A percentile compares a stretch with the other conserved stretches of the same genome.
Conservation (phyloP, 2,329 filamentous ascomycete species). For the Dothidotthia symphoricarpi region DNA sequence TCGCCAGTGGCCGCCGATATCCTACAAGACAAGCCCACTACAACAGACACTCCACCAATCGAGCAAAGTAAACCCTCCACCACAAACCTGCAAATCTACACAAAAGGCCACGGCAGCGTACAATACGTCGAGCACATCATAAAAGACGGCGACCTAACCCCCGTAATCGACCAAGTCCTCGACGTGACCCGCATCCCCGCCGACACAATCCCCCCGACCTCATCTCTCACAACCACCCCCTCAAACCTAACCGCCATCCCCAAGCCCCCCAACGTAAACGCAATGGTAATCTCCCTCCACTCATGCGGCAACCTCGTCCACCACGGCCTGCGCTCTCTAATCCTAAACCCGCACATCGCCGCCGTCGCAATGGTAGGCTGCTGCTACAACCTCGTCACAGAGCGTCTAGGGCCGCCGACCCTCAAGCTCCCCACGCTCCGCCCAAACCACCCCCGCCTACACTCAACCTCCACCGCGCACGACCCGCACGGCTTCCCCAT, state of each 20-base stretch:
- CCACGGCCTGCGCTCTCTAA: slow-evolving; percentile 81
- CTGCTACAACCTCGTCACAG: slow-evolving; percentile 95
- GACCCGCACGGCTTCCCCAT: slow-evolving; percentile 95
- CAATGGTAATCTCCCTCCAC: slow-evolving; percentile 93
- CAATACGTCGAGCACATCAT: slow-evolving; percentile 76
- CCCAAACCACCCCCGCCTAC: slow-evolving; percentile 68
- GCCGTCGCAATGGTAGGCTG: slow-evolving; percentile 96
- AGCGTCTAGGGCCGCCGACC: slow-evolving; percentile 80
- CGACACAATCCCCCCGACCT: slow-evolving; percentile 26
- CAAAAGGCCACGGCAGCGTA: slow-evolving; percentile 66
- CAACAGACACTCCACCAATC: not conserved
- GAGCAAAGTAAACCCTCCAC: slow-evolving; percentile 9
- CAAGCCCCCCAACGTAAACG: slow-evolving; percentile 40
- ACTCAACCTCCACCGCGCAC: slow-evolving; percentile 65
- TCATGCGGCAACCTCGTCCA: slow-evolving; percentile 98
- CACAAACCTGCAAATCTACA: slow-evolving; percentile 44
- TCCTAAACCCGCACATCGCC: slow-evolving; percentile 77
- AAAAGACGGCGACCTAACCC: slow-evolving; percentile 68
- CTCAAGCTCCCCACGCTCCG: slow-evolving; percentile 80
- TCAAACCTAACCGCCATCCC: slow-evolving; percentile 28
- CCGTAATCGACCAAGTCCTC: slow-evolving; percentile 64
- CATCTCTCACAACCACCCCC: slow-evolving; percentile 20
- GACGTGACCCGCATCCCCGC: slow-evolving; percentile 38
- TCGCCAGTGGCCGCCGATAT: too few relatives aligned
- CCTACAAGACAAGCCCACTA: not conserved